Conservation (phyloP, 257 asterid species). For the Solanum acaule region DNA sequence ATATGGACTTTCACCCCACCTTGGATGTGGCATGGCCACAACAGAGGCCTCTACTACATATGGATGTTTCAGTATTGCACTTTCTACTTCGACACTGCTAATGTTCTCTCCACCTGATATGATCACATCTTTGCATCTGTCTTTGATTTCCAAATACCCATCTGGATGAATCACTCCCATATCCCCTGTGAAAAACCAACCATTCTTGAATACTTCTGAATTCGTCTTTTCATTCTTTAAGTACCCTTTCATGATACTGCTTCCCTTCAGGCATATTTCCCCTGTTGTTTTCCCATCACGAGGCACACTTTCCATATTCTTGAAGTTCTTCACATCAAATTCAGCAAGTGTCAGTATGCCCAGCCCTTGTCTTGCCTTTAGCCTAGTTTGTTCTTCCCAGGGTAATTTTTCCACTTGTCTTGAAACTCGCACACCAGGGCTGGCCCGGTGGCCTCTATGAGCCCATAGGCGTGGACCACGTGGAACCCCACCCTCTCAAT, state of each 20-base stretch:
- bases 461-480: constrained; percentile 76
- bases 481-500: constrained; percentile 59
- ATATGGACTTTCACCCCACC: constrained; percentile 40
- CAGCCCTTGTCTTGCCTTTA: constrained; percentile 70
- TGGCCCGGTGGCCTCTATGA: constrained; percentile 88
- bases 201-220: constrained; percentile 35
- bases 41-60: constrained; percentile 64
- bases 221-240: constrained; percentile 23
- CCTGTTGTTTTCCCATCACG: constrained; percentile 60
- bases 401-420: constrained; percentile 43
- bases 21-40: constrained; percentile 85
- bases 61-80: constrained; percentile 40
- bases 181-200: constrained; percentile 42
- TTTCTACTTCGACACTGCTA: constrained; percentile 78
- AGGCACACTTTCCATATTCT: constrained; percentile 51
- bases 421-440: constrained; percentile 85
- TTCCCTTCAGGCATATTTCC: constrained; percentile 67
- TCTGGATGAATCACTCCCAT: background rate
- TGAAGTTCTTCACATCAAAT: constrained; percentile 51
- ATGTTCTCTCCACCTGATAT: constrained; percentile 71
- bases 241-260: constrained; percentile 56
- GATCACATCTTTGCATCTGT: background rate
- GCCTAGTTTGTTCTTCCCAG: constrained; percentile 17
- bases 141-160: background rate
- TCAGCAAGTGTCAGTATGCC: constrained; percentile 55